Base-by-base conservation (phyloP, 176 grass and related monocot species). In the Carex myosuroides region DNA sequence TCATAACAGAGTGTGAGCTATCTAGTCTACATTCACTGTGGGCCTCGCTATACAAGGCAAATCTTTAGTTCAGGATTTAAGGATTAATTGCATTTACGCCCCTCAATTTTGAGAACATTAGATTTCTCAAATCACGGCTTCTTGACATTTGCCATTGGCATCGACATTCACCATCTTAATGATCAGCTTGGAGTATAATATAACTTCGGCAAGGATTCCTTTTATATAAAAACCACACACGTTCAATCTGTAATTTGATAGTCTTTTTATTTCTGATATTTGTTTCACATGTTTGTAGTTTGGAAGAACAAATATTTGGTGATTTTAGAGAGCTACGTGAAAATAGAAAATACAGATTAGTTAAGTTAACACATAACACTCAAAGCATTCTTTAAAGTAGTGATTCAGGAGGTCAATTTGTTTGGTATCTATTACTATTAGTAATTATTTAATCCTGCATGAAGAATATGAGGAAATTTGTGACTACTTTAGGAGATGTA, bases 401-500 rank as follows among this genome's bases (percentile, higher is more conserved):
- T 30, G 22, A 33, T 29, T 76, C 24, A 33, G 12, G 50, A 77
- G 12, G 50, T 32, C 50, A 56, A 61, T 61, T 18, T 21, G 59
- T 22, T 20, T 61, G 5, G 17, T 8, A 20, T 20, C 59, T 8
- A 61, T 10, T 9, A 46, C 44, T 9, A 8, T 20, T 22, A 61
- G n/a, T 61, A 20, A 21, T 22, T 61, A 7, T 20, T 20, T 6
- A 61, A 53, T 17, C 24, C 73, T 73, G 70, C 70, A 73, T 73
- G 39, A 73, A 66, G 30, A n/a, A 41, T 18, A 42, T 70, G 5
- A 41, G 32, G 16, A 9, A 4, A 10, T 3, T 83, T 60, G 32
- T 75, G 83, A 62, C 86, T 88, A 82, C 88, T 88, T 79, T 44
- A 76, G 30, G 80, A 32, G 64, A 9, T 3, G 16, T 75, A 13